Base-by-base conservation (phyloP, 2,329 filamentous ascomycete species). In the Alternaria burnsii region DNA sequence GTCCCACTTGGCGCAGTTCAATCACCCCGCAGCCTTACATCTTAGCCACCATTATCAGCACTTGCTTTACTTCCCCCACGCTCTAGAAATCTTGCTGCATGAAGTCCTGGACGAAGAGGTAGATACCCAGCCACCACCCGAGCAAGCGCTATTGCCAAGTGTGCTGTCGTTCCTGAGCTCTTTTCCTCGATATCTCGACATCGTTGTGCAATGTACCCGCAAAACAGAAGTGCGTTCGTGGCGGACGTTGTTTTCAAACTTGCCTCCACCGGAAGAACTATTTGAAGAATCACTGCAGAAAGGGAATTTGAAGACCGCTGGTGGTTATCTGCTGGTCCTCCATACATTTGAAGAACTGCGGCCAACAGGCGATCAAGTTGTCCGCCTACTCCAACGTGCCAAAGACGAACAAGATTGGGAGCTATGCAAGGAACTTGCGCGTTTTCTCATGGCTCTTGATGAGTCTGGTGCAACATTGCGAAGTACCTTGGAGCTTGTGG, bases 211-310 rank as follows among this genome's bases (percentile, higher is more conserved):
- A 79, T 99, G 95, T 80, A 97, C 95, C 1, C 90, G 95, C 55
- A 99, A 99, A 80, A 99, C 95, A 0, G 95, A 99, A 75, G 89
- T 97, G 8, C 89, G 94, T 40, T 97, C 93, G 57, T 99, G 95
- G 95, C 89, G 91, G 61, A 97, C 95, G 0, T 84, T 99, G 1
- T 99, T 99, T 77, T 88, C 89, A 5, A 93, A 97, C 71, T 84
- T 99, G 1, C 95, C 95, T 1, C 92, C 94, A 1, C 92, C 94
- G 4, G 90, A 93, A 71, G 91, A 95, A 68, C 85, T 99, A 0
- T 99, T 99, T 70, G 94, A 99, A 77, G 92, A 97, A 77, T 94
- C 93, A 5, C 82, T 99, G 10, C 88, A 91, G 66, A 88, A 92
- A 57, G 93, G 92, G 3, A 92, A 90, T 4, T 83, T 99, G 51